These are phyloP conservation scores for Discostella stelligeroides DNA, from an alignment of 108 stramenopile species.

Conservation along the genomic window DNA sequence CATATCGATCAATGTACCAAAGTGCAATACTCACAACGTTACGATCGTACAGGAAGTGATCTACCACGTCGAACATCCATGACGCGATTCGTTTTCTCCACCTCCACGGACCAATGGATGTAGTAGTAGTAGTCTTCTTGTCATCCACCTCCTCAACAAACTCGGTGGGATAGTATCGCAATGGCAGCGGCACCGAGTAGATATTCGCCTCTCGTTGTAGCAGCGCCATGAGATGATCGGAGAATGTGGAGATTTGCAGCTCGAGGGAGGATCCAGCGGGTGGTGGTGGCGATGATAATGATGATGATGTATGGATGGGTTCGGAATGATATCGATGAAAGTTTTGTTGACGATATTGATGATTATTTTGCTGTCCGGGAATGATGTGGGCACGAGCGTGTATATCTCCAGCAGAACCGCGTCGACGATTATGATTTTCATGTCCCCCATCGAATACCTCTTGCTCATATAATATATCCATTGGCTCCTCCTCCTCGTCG, in stretches of 20 bases:
- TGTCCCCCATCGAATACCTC: conserved; percentile 1
- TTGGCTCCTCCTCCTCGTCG: conserved; percentile 7
- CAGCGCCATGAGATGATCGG: conserved; percentile 34
- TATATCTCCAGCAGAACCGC: no score
- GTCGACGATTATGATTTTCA: not conserved
- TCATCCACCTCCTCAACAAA: conserved; percentile 21
- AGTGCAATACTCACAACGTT: conserved; percentile 31
- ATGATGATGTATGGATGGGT: not conserved
- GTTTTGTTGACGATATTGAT: not conserved
- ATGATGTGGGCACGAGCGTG: no score
- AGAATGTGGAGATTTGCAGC: conserved; percentile 1
- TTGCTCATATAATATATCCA: conserved; percentile 11
- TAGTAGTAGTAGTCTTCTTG: conserved; percentile 12
- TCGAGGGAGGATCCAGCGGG: not conserved
- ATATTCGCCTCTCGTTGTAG: conserved; percentile 34
- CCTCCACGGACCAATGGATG: conserved; percentile 46
- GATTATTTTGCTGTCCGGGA: not conserved
- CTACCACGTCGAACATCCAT: conserved; percentile 44
- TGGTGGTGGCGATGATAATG: not conserved
- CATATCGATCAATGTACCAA: conserved; percentile 32
- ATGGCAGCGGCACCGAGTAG: conserved; percentile 34
- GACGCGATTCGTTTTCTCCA: conserved; percentile 38
- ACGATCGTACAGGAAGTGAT: conserved; percentile 41
- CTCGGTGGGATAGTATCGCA: conserved; percentile 41
- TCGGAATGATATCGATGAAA: conserved; percentile 1